Evolutionary conservation across 257 asterid genomes (phyloP).

Genomic region (Linderniella brevidens): DNA sequence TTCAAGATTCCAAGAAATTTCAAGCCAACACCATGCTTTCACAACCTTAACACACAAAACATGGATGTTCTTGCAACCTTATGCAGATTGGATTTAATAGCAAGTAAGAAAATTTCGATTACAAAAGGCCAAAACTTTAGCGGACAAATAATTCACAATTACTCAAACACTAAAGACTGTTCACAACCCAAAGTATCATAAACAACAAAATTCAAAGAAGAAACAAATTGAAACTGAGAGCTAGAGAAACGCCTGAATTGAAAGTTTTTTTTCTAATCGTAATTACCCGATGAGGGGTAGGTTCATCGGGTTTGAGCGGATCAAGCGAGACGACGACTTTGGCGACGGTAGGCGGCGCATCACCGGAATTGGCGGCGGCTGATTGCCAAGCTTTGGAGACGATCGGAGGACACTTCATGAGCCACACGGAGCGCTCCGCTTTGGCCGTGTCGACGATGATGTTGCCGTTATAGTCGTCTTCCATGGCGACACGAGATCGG

Average conservation of each 20-base stretch:
- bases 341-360: slow-evolving; percentile 29
- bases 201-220: too few species aligned
- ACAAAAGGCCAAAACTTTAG: too few species aligned
- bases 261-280: not conserved
- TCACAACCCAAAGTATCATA: too few species aligned
- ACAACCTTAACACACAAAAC: too few species aligned
- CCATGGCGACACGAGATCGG: slow-evolving; percentile 27
- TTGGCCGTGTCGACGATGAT: slow-evolving; percentile 30
- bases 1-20: too few species aligned
- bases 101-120: too few species aligned
- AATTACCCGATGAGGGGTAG: slow-evolving; percentile 35
- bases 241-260: not conserved
- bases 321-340: slow-evolving; percentile 80
- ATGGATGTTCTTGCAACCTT: too few species aligned
- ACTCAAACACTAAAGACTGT: too few species aligned
- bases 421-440: slow-evolving; percentile 68
- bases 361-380: slow-evolving; percentile 29
- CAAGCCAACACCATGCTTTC: too few species aligned
- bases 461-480: slow-evolving; percentile 30
- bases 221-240: not conserved
- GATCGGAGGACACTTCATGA: slow-evolving; percentile 82
- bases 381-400: slow-evolving; percentile 82
- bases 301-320: slow-evolving; percentile 45
- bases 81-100: too few species aligned
- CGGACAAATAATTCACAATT: too few species aligned